A percentile compares a stretch with the other conserved stretches of the same genome.
Evolutionary conservation across 139 green algal genomes (phyloP).

Genomic region (Yamagishiella unicocca): DNA sequence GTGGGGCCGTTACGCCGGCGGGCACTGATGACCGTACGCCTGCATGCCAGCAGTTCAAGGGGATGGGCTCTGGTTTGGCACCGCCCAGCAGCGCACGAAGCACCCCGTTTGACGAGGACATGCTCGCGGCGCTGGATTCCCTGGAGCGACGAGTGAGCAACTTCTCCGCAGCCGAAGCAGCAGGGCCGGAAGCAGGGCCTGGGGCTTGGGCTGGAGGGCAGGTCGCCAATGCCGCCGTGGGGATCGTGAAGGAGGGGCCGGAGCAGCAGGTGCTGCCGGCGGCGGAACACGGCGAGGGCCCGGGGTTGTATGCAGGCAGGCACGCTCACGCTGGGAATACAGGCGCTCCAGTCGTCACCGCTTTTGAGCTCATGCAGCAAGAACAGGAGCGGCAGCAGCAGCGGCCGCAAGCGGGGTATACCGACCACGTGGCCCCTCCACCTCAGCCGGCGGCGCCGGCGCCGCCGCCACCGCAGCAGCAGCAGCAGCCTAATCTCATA

Average conservation of each 20-base stretch:
- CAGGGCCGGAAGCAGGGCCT: background rate
- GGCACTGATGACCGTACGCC: background rate
- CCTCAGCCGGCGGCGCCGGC: background rate
- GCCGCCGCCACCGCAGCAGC: background rate
- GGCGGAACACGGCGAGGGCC: background rate
- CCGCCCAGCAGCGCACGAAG: conserved; percentile 26
- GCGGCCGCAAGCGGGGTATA: background rate
- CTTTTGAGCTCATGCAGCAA: conserved; percentile 30
- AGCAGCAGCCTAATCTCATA: background rate
- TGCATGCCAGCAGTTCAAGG: background rate
- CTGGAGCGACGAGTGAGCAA: background rate
- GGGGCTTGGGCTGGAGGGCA: background rate
- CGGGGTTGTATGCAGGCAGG: background rate
- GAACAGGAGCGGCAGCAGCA: background rate
- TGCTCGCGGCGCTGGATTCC: conserved; percentile 47
- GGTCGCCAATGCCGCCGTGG: background rate
- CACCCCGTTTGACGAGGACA: conserved; percentile 36
- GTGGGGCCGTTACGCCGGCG: background rate
- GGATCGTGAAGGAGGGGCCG: background rate
- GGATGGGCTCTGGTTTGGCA: background rate
- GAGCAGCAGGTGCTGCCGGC: background rate
- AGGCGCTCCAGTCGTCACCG: background rate
- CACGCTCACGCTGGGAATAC: background rate
- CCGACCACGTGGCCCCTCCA: background rate
- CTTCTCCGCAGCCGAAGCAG: background rate